Evolutionary conservation across 1,139 yeast genomes (phyloP), one percentile per base, ranked within the genome.

Genomic region (Kluyveromyces sp.): DNA sequence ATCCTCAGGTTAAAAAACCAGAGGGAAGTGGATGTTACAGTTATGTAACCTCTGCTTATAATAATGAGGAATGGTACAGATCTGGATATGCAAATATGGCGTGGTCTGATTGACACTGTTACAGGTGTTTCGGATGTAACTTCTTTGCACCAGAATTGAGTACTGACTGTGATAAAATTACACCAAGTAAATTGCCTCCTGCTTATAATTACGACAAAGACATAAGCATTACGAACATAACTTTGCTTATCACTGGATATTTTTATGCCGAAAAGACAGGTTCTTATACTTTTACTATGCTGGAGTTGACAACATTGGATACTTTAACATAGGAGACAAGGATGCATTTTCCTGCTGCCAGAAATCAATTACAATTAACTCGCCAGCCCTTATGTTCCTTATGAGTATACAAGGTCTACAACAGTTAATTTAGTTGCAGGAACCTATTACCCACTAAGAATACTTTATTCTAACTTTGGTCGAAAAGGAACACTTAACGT

Each of bases 311-410:
- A 51, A 50, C 42, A 38, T 45, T 32, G 43, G 45, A 5, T 35
- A 47, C 39, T 41, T 50, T 34, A 47, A 43, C 31, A 40, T 50
- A 25, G 53, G 48, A 29, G 53, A 46, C 25, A 49, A 49, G 41
- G 43, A 43, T 34, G 48, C 53, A 10, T 50, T 45, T 34, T 37
- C 43, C 33, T 46, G 48, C 34, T 50, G 53, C 41, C 48, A 48
- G 6, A 34, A 34, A 34, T 15, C 6, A 6, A 25, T 25, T 6
- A 34, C 36, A 5, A 34, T 34, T n/a, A 34, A 34, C n/a, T 34
- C 36, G 6, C 36, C 36, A n/a, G n/a, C n/a, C n/a, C n/a, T n/a
- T n/a, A n/a, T n/a, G n/a, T n/a, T n/a, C n/a, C n/a, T n/a, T n/a
- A n/a, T n/a, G n/a, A n/a, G n/a, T n/a, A n/a, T n/a, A n/a, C n/a